Evolutionary conservation across 2,329 filamentous ascomycete genomes (phyloP).

Genomic region (Apiospora phragmitis): DNA sequence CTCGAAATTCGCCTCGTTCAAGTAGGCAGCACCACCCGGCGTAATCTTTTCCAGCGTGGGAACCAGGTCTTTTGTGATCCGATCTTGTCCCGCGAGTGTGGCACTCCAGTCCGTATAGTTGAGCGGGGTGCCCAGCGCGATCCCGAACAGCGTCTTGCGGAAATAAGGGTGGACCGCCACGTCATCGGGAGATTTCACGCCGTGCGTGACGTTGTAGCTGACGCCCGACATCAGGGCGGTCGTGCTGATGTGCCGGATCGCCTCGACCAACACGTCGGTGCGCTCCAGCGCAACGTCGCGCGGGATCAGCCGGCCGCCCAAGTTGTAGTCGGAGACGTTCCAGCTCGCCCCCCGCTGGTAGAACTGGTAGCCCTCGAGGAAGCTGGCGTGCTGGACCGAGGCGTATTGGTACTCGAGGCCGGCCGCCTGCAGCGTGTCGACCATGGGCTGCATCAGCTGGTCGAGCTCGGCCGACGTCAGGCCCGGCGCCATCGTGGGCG

Average conservation of each 20-base stretch:
- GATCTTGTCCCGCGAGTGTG: conserved; percentile 14
- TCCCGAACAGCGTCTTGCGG: conserved; percentile 17
- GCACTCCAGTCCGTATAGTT: conserved; percentile 17
- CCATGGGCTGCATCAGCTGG: background rate
- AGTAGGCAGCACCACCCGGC: background rate
- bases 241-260: conserved; percentile 16
- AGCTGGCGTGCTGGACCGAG: conserved; percentile 11
- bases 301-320: conserved; percentile 18
- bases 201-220: conserved; percentile 14
- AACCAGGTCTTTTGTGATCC: conserved; percentile 17
- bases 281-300: conserved; percentile 14
- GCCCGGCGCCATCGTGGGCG: conserved; percentile 15
- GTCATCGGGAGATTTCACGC: conserved; percentile 9
- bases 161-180: conserved; percentile 18
- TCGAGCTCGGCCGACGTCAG: conserved; percentile 13
- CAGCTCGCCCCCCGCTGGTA: conserved; percentile 8
- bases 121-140: conserved; percentile 10
- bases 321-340: conserved; percentile 21
- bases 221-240: conserved; percentile 12
- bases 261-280: conserved; percentile 13
- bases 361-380: conserved; percentile 14
- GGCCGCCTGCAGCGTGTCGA: background rate
- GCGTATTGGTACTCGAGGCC: conserved; percentile 16
- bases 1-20: background rate
- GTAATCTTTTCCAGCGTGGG: background rate